phyloP scores from a whole-genome alignment of 768 basidiomycete species.

The Chalciporus piperatus region DNA sequence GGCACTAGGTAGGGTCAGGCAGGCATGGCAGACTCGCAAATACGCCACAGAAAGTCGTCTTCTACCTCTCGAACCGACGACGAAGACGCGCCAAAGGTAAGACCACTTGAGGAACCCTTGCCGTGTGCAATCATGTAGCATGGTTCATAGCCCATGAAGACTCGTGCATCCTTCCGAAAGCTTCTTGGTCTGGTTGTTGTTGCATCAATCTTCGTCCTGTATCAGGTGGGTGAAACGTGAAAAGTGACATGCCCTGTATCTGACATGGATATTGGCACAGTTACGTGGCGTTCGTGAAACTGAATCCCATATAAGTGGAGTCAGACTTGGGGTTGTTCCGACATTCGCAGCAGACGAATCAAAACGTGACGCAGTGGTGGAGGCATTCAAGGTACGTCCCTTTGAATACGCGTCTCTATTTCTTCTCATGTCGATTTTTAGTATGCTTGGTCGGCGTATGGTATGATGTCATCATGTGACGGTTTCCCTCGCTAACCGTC shows the following conservation, averaged over 20 bases:
- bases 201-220: slow-evolving; percentile 11
- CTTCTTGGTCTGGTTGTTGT: slow-evolving; percentile 11
- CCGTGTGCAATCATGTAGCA: background rate
- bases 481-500: slow-evolving; percentile 9
- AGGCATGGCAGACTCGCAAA: slow-evolving; percentile 12
- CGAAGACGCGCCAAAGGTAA: slow-evolving; percentile 8
- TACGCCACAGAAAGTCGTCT: slow-evolving; percentile 25
- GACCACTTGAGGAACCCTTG: background rate
- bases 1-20: too few relatives aligned
- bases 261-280: slow-evolving; percentile 12
- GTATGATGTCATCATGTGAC: slow-evolving; percentile 38
- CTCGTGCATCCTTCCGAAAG: background rate
- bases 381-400: slow-evolving; percentile 70
- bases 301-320: slow-evolving; percentile 13
- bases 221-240: slow-evolving; percentile 17
- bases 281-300: slow-evolving; percentile 9
- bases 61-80: background rate
- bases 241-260: background rate
- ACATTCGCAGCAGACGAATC: slow-evolving; percentile 51
- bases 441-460: slow-evolving; percentile 88
- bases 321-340: slow-evolving; percentile 16
- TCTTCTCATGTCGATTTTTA: slow-evolving; percentile 32
- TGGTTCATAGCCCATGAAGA: slow-evolving; percentile 3
- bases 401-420: background rate
- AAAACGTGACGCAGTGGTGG: slow-evolving; percentile 68